Conservation (phyloP, 148 eudicot species). For the Fagopyrum esculentum region DNA sequence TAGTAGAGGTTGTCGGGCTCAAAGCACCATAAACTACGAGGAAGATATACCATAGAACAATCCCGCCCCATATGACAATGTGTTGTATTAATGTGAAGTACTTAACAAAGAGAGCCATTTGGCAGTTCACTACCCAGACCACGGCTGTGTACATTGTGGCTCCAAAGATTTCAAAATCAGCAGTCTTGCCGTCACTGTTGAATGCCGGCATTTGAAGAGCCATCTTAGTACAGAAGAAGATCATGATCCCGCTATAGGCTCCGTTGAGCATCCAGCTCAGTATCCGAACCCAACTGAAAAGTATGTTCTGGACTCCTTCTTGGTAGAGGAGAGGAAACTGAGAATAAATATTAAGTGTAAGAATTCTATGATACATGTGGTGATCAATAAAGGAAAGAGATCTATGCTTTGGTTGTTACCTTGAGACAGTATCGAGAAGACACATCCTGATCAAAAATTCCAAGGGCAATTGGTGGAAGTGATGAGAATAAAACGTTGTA, state of each 20-base stretch:
- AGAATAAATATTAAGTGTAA: slow-evolving; percentile 3
- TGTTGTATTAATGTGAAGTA: slow-evolving; percentile 92
- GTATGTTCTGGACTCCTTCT: slow-evolving; percentile 90
- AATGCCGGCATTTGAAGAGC: slow-evolving; percentile 53
- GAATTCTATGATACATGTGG: background rate
- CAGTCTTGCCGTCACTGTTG: slow-evolving; percentile 44
- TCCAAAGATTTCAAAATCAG: slow-evolving; percentile 57
- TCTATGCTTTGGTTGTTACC: slow-evolving; percentile 29
- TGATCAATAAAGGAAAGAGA: background rate
- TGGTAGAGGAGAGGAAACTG: slow-evolving; percentile 92
- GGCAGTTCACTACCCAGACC: slow-evolving; percentile 83
- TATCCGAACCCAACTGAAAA: slow-evolving; percentile 87
- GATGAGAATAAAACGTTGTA: slow-evolving; percentile 88
- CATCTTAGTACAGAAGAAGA: slow-evolving; percentile 65
- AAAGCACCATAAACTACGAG: slow-evolving; percentile 54
- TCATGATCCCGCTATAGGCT: slow-evolving; percentile 51
- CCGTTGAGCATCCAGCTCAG: slow-evolving; percentile 98
- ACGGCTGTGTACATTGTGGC: slow-evolving; percentile 81
- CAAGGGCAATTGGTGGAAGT: slow-evolving; percentile 79
- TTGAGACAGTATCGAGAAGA: slow-evolving; percentile 78
- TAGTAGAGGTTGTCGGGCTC: slow-evolving; percentile 41
- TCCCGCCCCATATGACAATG: slow-evolving; percentile 78
- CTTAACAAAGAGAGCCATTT: slow-evolving; percentile 79
- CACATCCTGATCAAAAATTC: slow-evolving; percentile 90
- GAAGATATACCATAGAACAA: slow-evolving; percentile 69